These are phyloP conservation scores for Backusella sp. DNA, from an alignment of 192 early-diverging fungal species.

Conservation along the genomic window DNA sequence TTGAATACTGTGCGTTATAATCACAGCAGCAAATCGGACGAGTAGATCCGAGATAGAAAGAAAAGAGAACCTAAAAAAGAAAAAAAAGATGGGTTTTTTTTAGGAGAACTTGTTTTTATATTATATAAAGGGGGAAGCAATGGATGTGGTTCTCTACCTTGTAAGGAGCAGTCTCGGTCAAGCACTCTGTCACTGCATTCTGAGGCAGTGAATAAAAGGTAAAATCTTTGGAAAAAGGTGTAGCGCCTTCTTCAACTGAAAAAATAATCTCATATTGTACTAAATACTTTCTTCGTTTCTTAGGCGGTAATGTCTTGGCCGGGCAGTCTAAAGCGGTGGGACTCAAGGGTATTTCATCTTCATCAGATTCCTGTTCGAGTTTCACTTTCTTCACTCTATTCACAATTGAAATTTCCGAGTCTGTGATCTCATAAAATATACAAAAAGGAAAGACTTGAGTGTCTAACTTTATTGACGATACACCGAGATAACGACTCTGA, in stretches of 20 bases:
- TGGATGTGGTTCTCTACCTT: background rate
- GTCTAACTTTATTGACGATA: conserved; percentile 6
- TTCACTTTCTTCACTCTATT: conserved; percentile 9
- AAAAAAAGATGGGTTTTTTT: background rate
- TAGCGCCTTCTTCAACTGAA: background rate
- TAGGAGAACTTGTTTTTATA: background rate
- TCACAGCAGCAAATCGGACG: conserved; percentile 1
- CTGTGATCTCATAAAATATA: conserved; percentile 23
- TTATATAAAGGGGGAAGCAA: background rate
- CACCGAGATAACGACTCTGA: conserved; percentile 10
- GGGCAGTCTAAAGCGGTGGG: background rate
- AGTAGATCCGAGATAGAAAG: conserved; percentile 7
- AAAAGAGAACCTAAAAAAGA: conserved; percentile 3
- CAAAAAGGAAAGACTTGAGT: background rate
- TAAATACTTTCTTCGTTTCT: conserved; percentile 14
- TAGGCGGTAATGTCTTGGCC: conserved; percentile 1
- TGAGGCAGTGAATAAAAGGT: conserved; percentile 5
- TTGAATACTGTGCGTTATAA: background rate
- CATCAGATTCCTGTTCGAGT: conserved; percentile 12
- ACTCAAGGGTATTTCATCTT: background rate
- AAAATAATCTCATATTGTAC: conserved; percentile 12
- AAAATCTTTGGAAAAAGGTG: background rate
- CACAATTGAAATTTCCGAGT: conserved; percentile 17
- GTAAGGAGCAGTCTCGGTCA: conserved; percentile 9
- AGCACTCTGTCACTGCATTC: conserved; percentile 12